Conservation (phyloP, 2,329 filamentous ascomycete genomes). For the Exserohilum rostratum region DNA sequence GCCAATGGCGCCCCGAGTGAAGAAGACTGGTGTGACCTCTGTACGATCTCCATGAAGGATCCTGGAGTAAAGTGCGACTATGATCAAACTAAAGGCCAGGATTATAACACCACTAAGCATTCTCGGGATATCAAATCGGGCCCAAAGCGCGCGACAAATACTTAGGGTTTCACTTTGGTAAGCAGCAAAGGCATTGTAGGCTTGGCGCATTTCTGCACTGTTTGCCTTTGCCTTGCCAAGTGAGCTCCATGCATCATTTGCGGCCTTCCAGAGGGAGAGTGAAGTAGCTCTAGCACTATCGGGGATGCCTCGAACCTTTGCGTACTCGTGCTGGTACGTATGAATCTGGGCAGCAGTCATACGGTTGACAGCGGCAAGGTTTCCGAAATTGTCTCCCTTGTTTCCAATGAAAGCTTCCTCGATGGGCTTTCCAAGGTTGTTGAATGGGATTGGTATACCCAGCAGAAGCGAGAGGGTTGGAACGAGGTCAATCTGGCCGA, state of each 20-base stretch:
- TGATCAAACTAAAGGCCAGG: constrained; percentile 69
- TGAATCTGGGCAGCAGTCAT: constrained; percentile 84
- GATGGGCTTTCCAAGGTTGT: constrained; percentile 90
- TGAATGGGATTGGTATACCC: constrained; percentile 92
- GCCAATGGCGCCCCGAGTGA: constrained; percentile 59
- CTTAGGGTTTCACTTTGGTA: constrained; percentile 81
- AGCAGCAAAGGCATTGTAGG: constrained; percentile 65
- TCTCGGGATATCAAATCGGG: constrained; percentile 83
- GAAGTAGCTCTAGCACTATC: constrained; percentile 64
- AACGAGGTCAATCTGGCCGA: constrained; percentile 90
- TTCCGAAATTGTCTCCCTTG: constrained; percentile 73
- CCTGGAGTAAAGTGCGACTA: constrained; percentile 75
- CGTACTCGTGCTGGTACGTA: constrained; percentile 86
- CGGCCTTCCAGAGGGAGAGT: constrained; percentile 64
- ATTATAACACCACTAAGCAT: constrained; percentile 82
- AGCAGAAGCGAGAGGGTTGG: constrained; percentile 87
- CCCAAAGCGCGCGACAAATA: constrained; percentile 86
- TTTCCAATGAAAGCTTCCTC: constrained; percentile 86
- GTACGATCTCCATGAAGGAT: constrained; percentile 60
- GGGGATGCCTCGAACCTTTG: constrained; percentile 71
- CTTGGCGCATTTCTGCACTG: constrained; percentile 49
- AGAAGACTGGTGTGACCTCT: constrained; percentile 59
- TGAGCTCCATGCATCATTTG: constrained; percentile 61
- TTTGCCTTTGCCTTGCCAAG: constrained; percentile 44
- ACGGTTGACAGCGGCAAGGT: constrained; percentile 76